A percentile compares a stretch with the other conserved stretches of the same genome.
These are phyloP conservation scores for Eucalyptus viminalis DNA, from an alignment of 345 rosid genomes.

Conservation along the genomic window DNA sequence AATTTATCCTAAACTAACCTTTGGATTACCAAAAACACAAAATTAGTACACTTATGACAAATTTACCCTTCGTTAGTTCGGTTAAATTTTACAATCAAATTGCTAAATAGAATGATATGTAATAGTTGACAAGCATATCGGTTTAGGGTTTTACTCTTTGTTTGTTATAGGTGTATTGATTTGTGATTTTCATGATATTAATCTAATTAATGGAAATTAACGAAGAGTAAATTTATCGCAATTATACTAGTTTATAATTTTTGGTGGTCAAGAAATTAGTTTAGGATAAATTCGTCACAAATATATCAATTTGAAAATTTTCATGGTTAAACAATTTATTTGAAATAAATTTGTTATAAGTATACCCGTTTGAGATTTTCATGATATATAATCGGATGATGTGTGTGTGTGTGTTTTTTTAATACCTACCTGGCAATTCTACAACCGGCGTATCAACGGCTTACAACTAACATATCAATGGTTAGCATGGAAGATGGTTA, in stretches of 20 bases:
- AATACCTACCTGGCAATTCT: too few relatives aligned
- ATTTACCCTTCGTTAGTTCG: fast-evolving
- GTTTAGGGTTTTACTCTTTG: fast-evolving
- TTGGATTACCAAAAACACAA: fast-evolving
- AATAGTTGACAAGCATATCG: fast-evolving
- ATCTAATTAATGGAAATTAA: too few relatives aligned
- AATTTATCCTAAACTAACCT: fast-evolving
- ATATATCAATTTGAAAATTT: fast-evolving
- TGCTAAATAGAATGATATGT: fast-evolving
- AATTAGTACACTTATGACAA: too few relatives aligned
- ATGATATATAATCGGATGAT: too few relatives aligned
- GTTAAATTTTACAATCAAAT: too few relatives aligned
- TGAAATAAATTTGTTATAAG: fast-evolving
- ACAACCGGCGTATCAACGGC: too few relatives aligned
- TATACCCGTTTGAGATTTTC: fast-evolving
- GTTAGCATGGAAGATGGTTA: background rate
- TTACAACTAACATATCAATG: background rate
- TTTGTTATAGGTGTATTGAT: fast-evolving
- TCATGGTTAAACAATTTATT: too few relatives aligned
- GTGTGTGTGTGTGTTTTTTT: too few relatives aligned
- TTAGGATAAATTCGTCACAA: too few relatives aligned
- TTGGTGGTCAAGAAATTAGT: too few relatives aligned
- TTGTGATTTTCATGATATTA: too few relatives aligned
- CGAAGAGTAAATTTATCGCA: fast-evolving
- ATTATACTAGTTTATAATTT: fast-evolving